phyloP scores from a whole-genome alignment of 441 rosid genomes.

The Erysimum pusillum region DNA sequence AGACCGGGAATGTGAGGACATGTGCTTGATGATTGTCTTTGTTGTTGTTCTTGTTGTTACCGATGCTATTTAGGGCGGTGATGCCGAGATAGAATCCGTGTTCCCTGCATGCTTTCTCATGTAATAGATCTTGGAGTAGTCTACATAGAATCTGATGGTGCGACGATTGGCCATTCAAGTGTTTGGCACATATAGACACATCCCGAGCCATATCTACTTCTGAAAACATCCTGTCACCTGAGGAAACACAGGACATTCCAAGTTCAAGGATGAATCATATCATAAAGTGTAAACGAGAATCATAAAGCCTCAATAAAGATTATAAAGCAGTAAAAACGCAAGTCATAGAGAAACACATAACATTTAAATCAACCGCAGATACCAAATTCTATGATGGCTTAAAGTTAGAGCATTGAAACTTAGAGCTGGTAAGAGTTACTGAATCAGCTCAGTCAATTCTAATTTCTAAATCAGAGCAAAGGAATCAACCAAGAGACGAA shows the following conservation, averaged over 20 bases:
- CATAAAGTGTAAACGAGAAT: too few relatives aligned
- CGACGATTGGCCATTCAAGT: constrained; percentile 24
- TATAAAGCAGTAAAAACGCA: too few relatives aligned
- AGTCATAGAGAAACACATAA: too few relatives aligned
- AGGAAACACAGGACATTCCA: too few relatives aligned
- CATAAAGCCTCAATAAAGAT: too few relatives aligned
- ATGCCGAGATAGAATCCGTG: constrained; percentile 40
- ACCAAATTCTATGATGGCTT: too few relatives aligned
- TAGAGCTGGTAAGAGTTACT: too few relatives aligned
- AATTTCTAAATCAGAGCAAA: too few relatives aligned
- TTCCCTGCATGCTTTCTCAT: constrained; percentile 38
- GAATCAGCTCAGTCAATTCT: too few relatives aligned
- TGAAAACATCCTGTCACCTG: constrained; percentile 27
- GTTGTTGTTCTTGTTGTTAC: constrained; percentile 15
- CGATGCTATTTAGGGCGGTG: constrained; percentile 39
- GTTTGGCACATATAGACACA: constrained; percentile 31
- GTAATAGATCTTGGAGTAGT: constrained; percentile 37
- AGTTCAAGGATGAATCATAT: constrained; percentile 19
- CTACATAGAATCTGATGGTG: constrained; percentile 29
- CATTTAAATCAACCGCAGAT: too few relatives aligned
- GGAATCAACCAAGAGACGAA: too few relatives aligned
- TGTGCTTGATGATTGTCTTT: neutral
- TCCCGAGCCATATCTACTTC: constrained; percentile 43
- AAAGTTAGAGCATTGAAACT: too few relatives aligned
- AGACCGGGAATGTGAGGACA: constrained; percentile 31